Evolutionary conservation across 2,329 filamentous ascomycete genomes (phyloP).

Genomic region (Fusarium tjaetaba): DNA sequence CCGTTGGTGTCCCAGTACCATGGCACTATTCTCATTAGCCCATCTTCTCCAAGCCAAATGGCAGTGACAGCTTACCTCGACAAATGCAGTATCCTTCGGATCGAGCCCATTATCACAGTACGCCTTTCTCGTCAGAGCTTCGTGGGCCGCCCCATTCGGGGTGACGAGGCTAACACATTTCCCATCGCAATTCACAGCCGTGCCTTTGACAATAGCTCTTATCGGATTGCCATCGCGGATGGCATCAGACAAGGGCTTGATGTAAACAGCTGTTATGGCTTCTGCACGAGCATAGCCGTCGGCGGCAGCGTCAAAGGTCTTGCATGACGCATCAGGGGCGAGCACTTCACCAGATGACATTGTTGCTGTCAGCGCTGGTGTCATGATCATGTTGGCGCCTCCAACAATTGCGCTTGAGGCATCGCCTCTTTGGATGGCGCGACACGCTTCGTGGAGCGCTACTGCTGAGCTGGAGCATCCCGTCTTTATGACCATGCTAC

Average conservation of each 20-base stretch:
- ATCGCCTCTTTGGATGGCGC: constrained; percentile 3
- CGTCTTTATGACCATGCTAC: background rate
- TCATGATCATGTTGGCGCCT: constrained; percentile 1
- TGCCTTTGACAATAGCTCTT: background rate
- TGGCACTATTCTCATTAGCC: constrained; percentile 11
- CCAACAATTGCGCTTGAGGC: background rate
- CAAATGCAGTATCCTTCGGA: constrained; percentile 19
- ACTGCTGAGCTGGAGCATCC: background rate
- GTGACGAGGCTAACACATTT: background rate
- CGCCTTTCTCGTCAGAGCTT: constrained; percentile 41
- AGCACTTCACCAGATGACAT: constrained; percentile 35
- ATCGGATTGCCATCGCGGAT: constrained; percentile 4
- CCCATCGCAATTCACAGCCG: background rate
- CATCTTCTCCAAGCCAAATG: too few relatives aligned
- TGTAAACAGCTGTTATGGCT: background rate
- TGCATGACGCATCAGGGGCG: constrained; percentile 53
- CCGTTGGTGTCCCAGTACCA: constrained; percentile 38
- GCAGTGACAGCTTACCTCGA: background rate
- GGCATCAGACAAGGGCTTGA: constrained; percentile 4
- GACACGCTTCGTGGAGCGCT: constrained; percentile 21
- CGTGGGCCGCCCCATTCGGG: constrained; percentile 41
- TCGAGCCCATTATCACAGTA: constrained; percentile 20
- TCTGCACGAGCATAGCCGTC: constrained; percentile 3
- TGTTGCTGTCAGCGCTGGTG: background rate
- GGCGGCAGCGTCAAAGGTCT: constrained; percentile 1